A percentile compares a stretch with the other conserved stretches of the same genome.
phyloP scores from a whole-genome alignment of 768 basidiomycete genomes.

The Scleroderma citrinum region DNA sequence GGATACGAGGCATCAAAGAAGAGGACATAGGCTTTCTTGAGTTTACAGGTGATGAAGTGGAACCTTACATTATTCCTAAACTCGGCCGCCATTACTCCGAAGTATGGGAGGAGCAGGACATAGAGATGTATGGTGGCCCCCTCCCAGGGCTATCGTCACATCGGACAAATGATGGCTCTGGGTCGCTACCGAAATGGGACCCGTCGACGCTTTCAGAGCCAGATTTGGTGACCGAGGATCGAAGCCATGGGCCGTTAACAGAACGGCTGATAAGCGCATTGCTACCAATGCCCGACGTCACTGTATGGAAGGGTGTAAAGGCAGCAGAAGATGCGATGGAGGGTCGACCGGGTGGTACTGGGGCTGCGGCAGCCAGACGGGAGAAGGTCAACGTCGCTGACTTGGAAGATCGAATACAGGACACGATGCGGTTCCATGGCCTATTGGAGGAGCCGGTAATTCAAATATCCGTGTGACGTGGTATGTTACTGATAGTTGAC shows the following conservation, averaged over 20 bases:
- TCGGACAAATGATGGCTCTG: conserved; percentile 25
- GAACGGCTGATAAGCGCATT: conserved; percentile 77
- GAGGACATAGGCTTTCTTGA: conserved; percentile 95
- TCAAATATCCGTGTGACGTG: conserved; percentile 11
- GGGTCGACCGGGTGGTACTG: conserved; percentile 73
- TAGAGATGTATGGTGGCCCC: conserved; percentile 38
- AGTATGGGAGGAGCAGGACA: conserved; percentile 92
- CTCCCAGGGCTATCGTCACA: conserved; percentile 36
- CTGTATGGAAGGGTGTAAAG: conserved; percentile 71
- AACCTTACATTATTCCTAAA: conserved; percentile 81
- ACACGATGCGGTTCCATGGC: conserved; percentile 74
- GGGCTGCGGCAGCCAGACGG: conserved; percentile 65
- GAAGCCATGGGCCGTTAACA: conserved; percentile 82
- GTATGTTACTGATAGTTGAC: conserved; percentile 12
- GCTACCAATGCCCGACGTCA: conserved; percentile 59
- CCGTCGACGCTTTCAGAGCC: conserved; percentile 73
- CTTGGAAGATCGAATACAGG: conserved; percentile 66
- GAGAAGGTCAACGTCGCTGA: conserved; percentile 78
- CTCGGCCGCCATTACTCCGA: conserved; percentile 84
- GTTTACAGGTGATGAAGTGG: conserved; percentile 84
- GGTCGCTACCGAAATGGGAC: conserved; percentile 66
- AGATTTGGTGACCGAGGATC: conserved; percentile 65
- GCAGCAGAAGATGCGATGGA: conserved; percentile 84
- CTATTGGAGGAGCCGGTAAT: conserved; percentile 65
- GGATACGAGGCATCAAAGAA: conserved; percentile 83